A percentile compares a stretch with the other conserved stretches of the same genome.
Conservation (phyloP, 1,139 yeast genomes). For the Sugiyamaella novakii region DNA sequence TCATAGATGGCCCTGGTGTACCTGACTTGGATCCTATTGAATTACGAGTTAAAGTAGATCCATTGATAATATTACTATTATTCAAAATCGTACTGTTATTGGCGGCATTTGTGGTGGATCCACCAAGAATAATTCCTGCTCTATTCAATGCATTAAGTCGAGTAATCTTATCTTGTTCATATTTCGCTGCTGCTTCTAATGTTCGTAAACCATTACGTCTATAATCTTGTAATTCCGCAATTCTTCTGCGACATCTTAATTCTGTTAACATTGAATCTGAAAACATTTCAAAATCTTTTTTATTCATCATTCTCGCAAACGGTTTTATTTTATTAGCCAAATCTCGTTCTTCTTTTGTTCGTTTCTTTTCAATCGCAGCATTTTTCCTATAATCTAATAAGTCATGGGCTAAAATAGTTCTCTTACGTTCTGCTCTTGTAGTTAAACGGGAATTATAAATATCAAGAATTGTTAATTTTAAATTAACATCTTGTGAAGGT, state of each 20-base stretch:
- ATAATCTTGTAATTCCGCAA: slow-evolving; percentile 91
- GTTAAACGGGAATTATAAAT: slow-evolving; percentile 89
- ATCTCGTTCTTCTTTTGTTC: slow-evolving; percentile 89
- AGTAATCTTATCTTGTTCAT: slow-evolving; percentile 79
- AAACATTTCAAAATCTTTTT: slow-evolving; percentile 76
- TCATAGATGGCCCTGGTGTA: slow-evolving; percentile 8
- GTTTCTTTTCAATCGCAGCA: slow-evolving; percentile 71
- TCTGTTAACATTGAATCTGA: slow-evolving; percentile 74
- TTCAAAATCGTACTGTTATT: slow-evolving; percentile 17
- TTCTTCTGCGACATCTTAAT: slow-evolving; percentile 74
- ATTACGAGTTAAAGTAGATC: slow-evolving; percentile 7
- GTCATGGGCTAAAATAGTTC: slow-evolving; percentile 73
- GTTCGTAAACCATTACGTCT: slow-evolving; percentile 85
- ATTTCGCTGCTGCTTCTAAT: slow-evolving; percentile 78
- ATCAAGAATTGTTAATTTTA: slow-evolving; percentile 82
- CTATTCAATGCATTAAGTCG: slow-evolving; percentile 37
- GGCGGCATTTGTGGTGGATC: slow-evolving; percentile 20
- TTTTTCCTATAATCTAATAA: slow-evolving; percentile 84
- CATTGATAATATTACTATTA: slow-evolving; percentile 16
- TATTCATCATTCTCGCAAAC: slow-evolving; percentile 76
- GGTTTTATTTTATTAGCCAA: slow-evolving; percentile 73
- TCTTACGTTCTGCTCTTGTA: slow-evolving; percentile 88
- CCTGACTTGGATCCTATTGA: slow-evolving; percentile 11
- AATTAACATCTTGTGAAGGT: slow-evolving; percentile 79
- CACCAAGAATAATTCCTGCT: slow-evolving; percentile 22